Conservation (phyloP, 176 grass and related monocot genomes). For the Cenchrus americanus region DNA sequence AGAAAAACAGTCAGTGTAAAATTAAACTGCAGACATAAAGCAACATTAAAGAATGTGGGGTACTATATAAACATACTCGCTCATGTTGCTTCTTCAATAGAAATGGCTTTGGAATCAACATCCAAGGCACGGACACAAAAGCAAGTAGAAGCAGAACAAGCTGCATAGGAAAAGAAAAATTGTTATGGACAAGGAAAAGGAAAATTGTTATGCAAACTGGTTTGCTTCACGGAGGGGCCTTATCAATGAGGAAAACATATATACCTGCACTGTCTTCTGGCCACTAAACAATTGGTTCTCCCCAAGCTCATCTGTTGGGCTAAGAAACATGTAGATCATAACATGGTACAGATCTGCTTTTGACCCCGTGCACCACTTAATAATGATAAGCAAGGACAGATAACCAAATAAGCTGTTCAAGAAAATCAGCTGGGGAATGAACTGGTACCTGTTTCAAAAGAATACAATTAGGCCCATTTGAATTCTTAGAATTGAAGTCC, state of each 20-base stretch:
- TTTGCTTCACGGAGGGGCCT: background rate
- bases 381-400: conserved; percentile 78
- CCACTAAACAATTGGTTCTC: conserved; percentile 94
- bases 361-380: conserved; percentile 98
- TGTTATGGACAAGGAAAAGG: conserved; percentile 8
- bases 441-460: conserved; percentile 67
- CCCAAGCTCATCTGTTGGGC: conserved; percentile 81
- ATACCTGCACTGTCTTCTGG: conserved; percentile 88
- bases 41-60: background rate
- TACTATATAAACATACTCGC: conserved; percentile 48
- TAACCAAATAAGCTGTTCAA: conserved; percentile 96
- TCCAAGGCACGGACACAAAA: conserved; percentile 90
- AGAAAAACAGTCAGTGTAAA: conserved; percentile 42
- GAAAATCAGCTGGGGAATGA: conserved; percentile 93
- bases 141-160: conserved; percentile 78
- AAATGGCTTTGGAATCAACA: conserved; percentile 92
- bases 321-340: conserved; percentile 99
- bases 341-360: conserved; percentile 87
- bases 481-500: too few relatives aligned
- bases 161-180: conserved; percentile 40
- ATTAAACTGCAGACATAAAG: conserved; percentile 37
- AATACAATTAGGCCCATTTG: background rate
- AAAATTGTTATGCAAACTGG: too few relatives aligned
- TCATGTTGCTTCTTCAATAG: conserved; percentile 81
- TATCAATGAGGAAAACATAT: conserved; percentile 17